Evolutionary conservation across 2,329 filamentous ascomycete species (phyloP).

Genomic region (Diplodia scrobiculata): DNA sequence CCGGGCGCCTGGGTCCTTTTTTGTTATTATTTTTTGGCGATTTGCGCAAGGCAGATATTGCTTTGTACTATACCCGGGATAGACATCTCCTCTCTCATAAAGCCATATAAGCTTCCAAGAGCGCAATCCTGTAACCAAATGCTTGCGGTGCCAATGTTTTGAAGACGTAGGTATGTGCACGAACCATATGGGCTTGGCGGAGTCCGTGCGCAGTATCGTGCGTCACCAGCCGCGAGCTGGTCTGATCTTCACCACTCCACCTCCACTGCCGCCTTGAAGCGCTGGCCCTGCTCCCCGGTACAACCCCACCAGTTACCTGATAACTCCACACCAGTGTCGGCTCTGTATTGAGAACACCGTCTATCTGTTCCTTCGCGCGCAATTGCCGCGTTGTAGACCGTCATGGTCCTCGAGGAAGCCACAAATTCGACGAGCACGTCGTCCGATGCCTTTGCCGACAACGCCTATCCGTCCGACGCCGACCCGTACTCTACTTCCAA

Average conservation of each 20-base stretch:
- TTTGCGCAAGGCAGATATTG: slow-evolving; percentile 19
- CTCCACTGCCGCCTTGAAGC: neutral
- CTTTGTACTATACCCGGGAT: slow-evolving; percentile 25
- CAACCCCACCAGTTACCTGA: neutral
- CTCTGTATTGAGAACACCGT: neutral
- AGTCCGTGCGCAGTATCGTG: slow-evolving; percentile 7
- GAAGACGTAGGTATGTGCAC: neutral
- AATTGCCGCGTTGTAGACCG: slow-evolving; percentile 26
- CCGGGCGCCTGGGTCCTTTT: neutral
- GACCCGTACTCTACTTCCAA: slow-evolving; percentile 41
- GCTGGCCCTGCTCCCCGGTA: no score
- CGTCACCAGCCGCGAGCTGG: slow-evolving; percentile 7
- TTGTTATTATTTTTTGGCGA: neutral
- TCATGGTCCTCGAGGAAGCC: slow-evolving; percentile 49
- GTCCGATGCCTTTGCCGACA: slow-evolving; percentile 39
- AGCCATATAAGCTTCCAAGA: slow-evolving; percentile 9
- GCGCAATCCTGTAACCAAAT: neutral
- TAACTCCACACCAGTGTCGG: no score
- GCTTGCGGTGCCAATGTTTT: neutral
- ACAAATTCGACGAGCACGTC: slow-evolving; percentile 34
- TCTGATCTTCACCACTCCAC: neutral
- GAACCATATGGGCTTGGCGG: neutral
- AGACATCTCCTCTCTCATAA: slow-evolving; percentile 26
- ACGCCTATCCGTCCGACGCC: slow-evolving; percentile 40
- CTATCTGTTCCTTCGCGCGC: neutral